A percentile compares a stretch with the other conserved stretches of the same genome.
Evolutionary conservation across 148 eudicot species (phyloP).

Genomic region (Bassia scoparia): DNA sequence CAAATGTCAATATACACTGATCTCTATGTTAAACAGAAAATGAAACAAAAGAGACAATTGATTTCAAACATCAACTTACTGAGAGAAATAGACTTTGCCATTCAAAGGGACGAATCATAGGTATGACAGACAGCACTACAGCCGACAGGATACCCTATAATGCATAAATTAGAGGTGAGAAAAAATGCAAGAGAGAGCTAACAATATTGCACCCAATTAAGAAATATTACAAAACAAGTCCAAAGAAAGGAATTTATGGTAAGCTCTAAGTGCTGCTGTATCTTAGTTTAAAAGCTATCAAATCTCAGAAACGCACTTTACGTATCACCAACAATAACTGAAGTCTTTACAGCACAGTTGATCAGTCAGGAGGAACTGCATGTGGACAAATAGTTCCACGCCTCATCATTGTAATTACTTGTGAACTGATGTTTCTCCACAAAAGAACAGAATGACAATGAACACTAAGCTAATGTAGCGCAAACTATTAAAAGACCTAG

Average conservation of each 20-base stretch:
- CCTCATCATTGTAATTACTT: neutral
- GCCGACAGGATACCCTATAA: constrained; percentile 90
- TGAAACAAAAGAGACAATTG: neutral
- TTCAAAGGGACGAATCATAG: constrained; percentile 90
- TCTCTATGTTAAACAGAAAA: neutral
- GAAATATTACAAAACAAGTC: too few relatives aligned
- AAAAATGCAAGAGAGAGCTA: too few relatives aligned
- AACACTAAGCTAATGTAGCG: neutral
- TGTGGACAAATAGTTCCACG: neutral
- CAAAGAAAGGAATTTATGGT: too few relatives aligned
- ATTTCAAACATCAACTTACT: constrained; percentile 45
- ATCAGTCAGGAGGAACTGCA: neutral
- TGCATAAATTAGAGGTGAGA: constrained; percentile 19
- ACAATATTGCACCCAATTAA: too few relatives aligned
- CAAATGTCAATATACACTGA: too few relatives aligned
- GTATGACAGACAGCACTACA: constrained; percentile 63
- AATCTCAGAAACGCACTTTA: neutral
- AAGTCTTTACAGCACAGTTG: neutral
- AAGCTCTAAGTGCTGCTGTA: too few relatives aligned
- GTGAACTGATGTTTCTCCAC: neutral
- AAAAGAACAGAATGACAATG: neutral
- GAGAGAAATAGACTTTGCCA: constrained; percentile 97
- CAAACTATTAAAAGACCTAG: neutral
- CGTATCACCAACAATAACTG: neutral
- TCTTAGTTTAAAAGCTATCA: too few relatives aligned